These are phyloP conservation scores for Xylaria sp. DNA, from an alignment of 2,329 filamentous ascomycete species.

Conservation along the genomic window DNA sequence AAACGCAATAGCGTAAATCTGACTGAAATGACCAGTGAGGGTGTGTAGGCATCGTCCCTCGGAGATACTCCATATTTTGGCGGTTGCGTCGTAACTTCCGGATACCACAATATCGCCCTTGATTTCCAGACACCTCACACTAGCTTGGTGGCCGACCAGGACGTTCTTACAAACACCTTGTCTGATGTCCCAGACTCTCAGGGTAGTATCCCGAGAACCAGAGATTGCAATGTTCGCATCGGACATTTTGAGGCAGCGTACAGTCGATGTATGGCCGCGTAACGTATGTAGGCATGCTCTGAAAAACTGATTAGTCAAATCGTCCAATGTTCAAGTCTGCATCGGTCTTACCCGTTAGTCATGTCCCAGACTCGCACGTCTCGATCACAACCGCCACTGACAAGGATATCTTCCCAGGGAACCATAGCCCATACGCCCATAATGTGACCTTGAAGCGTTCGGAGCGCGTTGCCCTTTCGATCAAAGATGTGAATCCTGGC, in stretches of 20 bases:
- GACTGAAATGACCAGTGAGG: conserved; percentile 92
- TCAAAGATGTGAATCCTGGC: conserved; percentile 99
- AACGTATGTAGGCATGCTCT: conserved; percentile 81
- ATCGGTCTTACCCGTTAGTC: conserved; percentile 77
- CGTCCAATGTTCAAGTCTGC: background rate
- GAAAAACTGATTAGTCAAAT: conserved; percentile 38
- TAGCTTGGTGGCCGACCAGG: conserved; percentile 92
- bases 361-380: conserved; percentile 98
- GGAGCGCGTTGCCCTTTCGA: conserved; percentile 84
- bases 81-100: conserved; percentile 96
- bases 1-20: conserved; percentile 98
- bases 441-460: conserved; percentile 90
- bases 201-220: conserved; percentile 90
- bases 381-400: conserved; percentile 94
- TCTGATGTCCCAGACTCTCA: conserved; percentile 92
- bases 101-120: conserved; percentile 97
- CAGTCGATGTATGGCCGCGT: conserved; percentile 94
- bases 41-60: conserved; percentile 92
- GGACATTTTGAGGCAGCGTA: conserved; percentile 97
- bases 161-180: conserved; percentile 90
- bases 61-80: conserved; percentile 96
- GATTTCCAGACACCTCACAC: conserved; percentile 92
- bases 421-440: conserved; percentile 99
- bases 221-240: conserved; percentile 94
- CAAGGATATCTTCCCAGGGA: conserved; percentile 92